Evolutionary conservation across 495 filamentous ascomycete genomes (phyloP).

Genomic region (Penicillium lagena): DNA sequence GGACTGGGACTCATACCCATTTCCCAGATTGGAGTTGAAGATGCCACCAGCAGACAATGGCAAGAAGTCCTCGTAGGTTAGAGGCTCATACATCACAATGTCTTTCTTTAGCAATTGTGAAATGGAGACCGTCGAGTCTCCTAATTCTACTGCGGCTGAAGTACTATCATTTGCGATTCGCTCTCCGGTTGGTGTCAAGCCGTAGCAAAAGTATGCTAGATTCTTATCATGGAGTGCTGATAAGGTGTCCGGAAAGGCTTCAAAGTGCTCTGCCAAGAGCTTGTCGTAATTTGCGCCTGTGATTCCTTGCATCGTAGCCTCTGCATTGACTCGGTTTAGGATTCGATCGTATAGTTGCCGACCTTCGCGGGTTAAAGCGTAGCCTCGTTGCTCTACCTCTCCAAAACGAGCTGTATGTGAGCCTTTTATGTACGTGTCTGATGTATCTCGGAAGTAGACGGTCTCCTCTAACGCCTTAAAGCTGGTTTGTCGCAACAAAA

Average conservation of each 20-base stretch:
- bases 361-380: constrained; percentile 31
- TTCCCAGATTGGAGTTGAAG: constrained; percentile 34
- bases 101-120: constrained; percentile 15
- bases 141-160: not conserved
- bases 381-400: constrained; percentile 38
- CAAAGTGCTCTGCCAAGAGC: constrained; percentile 18
- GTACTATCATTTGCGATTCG: constrained; percentile 1
- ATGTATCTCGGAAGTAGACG: constrained; percentile 20
- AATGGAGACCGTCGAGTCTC: not conserved
- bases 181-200: constrained; percentile 5
- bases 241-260: constrained; percentile 25
- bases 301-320: constrained; percentile 1
- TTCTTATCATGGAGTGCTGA: constrained; percentile 13
- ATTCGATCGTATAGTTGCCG: constrained; percentile 32
- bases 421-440: constrained; percentile 14
- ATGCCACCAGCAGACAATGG: constrained; percentile 37
- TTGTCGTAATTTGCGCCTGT: constrained; percentile 9
- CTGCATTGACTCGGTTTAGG: constrained; percentile 18
- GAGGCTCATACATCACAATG: constrained; percentile 21
- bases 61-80: constrained; percentile 40
- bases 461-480: constrained; percentile 36
- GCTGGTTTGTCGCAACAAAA: constrained; percentile 36
- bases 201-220: constrained; percentile 28
- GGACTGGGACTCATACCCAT: constrained; percentile 3
- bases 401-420: constrained; percentile 38